A percentile compares a stretch with the other conserved stretches of the same genome.
phyloP scores from a whole-genome alignment of 441 rosid species.

The Populus tomentosa region DNA sequence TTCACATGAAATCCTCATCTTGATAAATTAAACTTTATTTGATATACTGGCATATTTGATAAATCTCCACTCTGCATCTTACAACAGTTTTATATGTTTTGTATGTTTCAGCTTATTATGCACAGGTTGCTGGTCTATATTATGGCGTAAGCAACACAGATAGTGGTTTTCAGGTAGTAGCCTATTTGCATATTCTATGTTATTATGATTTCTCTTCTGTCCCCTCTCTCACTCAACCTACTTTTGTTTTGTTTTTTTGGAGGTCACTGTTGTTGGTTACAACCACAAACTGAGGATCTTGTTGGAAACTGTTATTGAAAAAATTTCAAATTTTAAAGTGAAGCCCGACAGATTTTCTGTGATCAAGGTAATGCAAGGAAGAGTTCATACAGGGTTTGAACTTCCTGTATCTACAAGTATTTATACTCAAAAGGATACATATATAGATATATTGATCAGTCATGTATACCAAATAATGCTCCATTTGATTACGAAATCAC shows the following conservation, averaged over 20 bases:
- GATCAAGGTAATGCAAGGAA: constrained; percentile 57
- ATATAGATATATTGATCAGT: too few relatives aligned
- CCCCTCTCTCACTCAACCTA: background rate
- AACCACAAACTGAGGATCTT: constrained; percentile 78
- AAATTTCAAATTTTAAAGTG: constrained; percentile 73
- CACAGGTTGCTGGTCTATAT: constrained; percentile 75
- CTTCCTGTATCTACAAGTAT: too few relatives aligned
- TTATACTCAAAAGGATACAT: too few relatives aligned
- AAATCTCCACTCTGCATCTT: background rate
- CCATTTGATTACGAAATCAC: too few relatives aligned
- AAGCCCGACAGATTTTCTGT: constrained; percentile 76
- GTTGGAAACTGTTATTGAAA: constrained; percentile 58
- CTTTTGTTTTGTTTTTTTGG: constrained; percentile 12
- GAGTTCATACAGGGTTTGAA: background rate
- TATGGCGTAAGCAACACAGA: constrained; percentile 44
- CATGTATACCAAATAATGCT: too few relatives aligned
- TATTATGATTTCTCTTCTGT: constrained; percentile 13
- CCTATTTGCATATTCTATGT: background rate
- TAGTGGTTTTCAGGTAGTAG: constrained; percentile 61
- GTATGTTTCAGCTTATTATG: constrained; percentile 65
- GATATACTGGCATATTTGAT: background rate
- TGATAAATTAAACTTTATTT: too few relatives aligned
- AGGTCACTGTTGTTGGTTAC: constrained; percentile 76
- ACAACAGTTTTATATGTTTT: constrained; percentile 12
- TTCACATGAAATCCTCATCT: background rate